A percentile compares a stretch with the other conserved stretches of the same genome.
Evolutionary conservation across 225 moss, liverwort and hornwort species (phyloP).

Genomic region (Pseudisothecium myosuroides): DNA sequence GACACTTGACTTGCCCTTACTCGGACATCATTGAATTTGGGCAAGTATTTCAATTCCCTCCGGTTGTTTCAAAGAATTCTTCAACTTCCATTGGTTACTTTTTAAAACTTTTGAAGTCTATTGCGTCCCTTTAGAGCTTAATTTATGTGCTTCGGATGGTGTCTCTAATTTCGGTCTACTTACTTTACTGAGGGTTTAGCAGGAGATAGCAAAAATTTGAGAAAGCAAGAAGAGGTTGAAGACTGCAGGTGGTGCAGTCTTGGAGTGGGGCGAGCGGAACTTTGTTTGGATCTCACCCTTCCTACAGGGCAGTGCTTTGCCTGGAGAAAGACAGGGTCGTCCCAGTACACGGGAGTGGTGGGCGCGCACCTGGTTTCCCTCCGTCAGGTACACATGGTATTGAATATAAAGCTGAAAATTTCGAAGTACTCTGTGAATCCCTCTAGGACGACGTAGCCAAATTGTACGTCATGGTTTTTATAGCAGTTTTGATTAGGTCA

Average conservation of each 20-base stretch:
- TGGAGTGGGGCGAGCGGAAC: slow-evolving; percentile 58
- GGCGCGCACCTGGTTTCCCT: slow-evolving; percentile 68
- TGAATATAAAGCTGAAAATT: background rate
- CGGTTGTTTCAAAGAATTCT: background rate
- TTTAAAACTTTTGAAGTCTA: background rate
- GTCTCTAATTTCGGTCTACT: background rate
- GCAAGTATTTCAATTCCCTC: background rate
- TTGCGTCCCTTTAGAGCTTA: background rate
- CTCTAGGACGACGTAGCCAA: background rate
- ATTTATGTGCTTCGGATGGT: background rate
- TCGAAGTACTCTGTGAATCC: background rate
- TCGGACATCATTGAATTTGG: background rate
- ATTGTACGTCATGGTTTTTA: too few relatives aligned
- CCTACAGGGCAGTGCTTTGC: slow-evolving; percentile 82
- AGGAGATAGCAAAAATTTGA: background rate
- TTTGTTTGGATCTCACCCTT: slow-evolving; percentile 72
- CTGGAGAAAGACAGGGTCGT: slow-evolving; percentile 63
- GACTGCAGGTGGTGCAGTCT: slow-evolving; percentile 54
- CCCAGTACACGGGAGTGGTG: slow-evolving; percentile 72
- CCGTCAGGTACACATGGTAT: background rate
- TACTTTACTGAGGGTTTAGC: background rate
- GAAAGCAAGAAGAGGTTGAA: slow-evolving; percentile 2
- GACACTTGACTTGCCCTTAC: background rate
- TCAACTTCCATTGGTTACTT: background rate
- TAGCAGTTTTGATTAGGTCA: background rate